Evolutionary conservation across 768 basidiomycete genomes (phyloP), one percentile per base, ranked within the genome.

Genomic region (Pulveroboletus sp.): DNA sequence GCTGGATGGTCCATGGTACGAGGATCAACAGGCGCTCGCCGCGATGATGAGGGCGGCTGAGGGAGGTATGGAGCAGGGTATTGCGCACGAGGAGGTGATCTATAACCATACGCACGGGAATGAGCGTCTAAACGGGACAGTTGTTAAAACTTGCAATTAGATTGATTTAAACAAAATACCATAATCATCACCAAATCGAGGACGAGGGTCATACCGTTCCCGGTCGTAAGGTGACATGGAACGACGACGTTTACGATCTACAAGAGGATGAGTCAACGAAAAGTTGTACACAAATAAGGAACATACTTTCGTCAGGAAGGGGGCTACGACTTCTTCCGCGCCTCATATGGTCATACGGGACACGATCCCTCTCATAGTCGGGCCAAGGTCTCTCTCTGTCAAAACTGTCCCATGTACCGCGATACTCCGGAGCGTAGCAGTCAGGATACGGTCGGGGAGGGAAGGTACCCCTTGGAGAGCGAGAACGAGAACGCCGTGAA

Each of bases 1-100:
- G 86, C 87, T 31, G 89, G 86, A 61, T 85, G 89, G 56, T 90
- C 89, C 57, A 89, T 82, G 3, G 82, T 82, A 58, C 87, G 85
- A 10, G 90, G 90, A 60, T 92, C 87, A 12, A 80, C 80, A 9
- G 88, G 89, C 2, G 82, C 73, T 28, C 85, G 77, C 47, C 87
- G 76, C 38, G 67, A 67, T n/a, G 78, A 67, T 21, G 79, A 65
- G 10, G 76, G 70, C 27, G 78, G 67, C 24, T 58, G 61, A 64
- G 64, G 15, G 51, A 69, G 69, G 63, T 77, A 79, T 46, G 43
- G 71, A 0, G 52, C 43, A 46, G 64, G 56, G 24, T 66, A 73
- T 52, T 80, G 81, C n/a, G 78, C 70, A 39, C 84, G 81, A 46
- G 85, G 76, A 21, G 83, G 82, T 0, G 83, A 80, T 35, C 82